Evolutionary conservation across 805 yeast species (phyloP), one percentile per base, ranked within the genome.

Genomic region (Wickerhamiella shivajii): DNA sequence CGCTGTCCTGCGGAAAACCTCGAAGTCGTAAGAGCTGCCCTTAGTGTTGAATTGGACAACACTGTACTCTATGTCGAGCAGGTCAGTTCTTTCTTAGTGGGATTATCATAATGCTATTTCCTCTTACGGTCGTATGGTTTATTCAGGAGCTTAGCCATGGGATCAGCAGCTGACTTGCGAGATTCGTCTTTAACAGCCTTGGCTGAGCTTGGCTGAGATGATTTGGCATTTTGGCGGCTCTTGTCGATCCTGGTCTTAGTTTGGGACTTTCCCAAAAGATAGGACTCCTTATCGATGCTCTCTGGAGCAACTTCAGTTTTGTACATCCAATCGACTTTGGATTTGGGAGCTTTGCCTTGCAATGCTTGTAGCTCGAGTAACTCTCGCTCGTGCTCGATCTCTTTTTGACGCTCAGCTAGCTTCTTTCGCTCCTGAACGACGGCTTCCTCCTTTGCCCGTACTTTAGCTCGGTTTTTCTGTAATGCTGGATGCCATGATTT

Each of bases 401-500:
- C 93, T 34, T 64, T 61, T 40, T 71, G 71, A 19, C 77, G 57
- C 45, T 74, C 74, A 39, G 71, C 65, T 21, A 75, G 70, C 47
- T 68, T 67, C 43, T 68, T 67, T 30, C 74, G 67, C 46, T 80
- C 92, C n/a, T 67, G 67, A 5, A 81, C 57, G 6, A 77, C 73
- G 25, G 75, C 75, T 49, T 80, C 84, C 49, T 90, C 96, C 34
- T 62, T 64, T 43, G 72, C 65, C 87, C 93, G 77, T 22, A 87
- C 85, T 47, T 75, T 78, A 43, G 74, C 75, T 56, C 76, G 83
- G 61, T 87, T 87, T 52, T 77, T 79, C 50, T 79, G 61, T 32
- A 81, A 63, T 29, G 77, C 85, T 2, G 98, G 96, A 54, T 87
- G 83, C 98, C 97, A 87, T 40, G 97, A 87, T 53, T 87, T 87